Evolutionary conservation across 1,284 basidiomycete genomes (phyloP).

Genomic region (Tilletia caries): DNA sequence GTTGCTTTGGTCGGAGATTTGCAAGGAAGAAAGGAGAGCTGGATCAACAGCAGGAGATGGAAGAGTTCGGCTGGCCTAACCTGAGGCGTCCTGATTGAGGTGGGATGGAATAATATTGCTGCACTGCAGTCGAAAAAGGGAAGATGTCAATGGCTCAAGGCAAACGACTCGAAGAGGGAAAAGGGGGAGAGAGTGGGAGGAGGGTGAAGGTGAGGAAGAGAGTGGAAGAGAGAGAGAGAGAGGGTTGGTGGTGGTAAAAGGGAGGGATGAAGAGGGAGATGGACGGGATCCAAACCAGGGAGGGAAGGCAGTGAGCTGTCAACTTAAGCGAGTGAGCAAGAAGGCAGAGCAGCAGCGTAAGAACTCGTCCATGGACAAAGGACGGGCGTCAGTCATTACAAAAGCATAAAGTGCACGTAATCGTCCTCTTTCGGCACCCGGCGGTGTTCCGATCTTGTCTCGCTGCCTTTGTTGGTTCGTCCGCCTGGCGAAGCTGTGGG

Average conservation of each 20-base stretch:
- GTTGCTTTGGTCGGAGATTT: neutral
- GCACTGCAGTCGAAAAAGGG: neutral
- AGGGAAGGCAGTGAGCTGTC: neutral
- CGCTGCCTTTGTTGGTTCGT: too few species aligned
- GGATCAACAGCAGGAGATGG: conserved; percentile 13
- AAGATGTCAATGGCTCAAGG: conserved; percentile 4
- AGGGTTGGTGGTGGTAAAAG: conserved; percentile 1
- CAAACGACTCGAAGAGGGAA: conserved; percentile 3
- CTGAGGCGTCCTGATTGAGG: too few species aligned
- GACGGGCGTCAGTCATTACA: too few species aligned
- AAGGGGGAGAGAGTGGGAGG: neutral
- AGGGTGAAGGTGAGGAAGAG: too few species aligned
- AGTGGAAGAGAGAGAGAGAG: neutral
- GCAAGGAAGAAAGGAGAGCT: neutral
- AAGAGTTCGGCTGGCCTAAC: too few species aligned
- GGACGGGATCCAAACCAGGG: neutral
- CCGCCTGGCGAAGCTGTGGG: too few species aligned
- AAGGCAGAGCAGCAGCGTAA: too few species aligned
- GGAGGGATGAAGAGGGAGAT: neutral
- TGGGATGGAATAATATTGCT: neutral
- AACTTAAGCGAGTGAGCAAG: too few species aligned
- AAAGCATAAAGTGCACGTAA: too few species aligned
- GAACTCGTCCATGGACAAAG: too few species aligned
- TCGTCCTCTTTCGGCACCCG: too few species aligned
- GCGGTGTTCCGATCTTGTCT: too few species aligned